Evolutionary conservation across 1,139 yeast species (phyloP), one percentile per base, ranked within the genome.

Genomic region (Blastobotrys buckinghamii): DNA sequence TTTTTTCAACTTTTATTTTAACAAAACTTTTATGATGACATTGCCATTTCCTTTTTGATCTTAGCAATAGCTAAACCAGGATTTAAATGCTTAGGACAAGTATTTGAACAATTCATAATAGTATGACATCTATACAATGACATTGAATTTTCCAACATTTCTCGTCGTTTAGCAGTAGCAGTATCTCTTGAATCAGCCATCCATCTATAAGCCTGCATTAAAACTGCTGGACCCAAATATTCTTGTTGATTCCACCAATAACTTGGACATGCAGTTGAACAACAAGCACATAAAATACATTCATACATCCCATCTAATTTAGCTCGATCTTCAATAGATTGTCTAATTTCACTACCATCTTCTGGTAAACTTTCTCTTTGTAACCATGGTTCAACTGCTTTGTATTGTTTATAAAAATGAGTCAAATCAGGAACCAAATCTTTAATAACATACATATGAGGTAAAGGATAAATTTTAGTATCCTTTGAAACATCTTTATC

Each of bases 241-340:
- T 94, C 95, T 72, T 90, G 96, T 74, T 89, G 96, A 75, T 94
- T 94, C 99, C 99, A 94, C 98, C 99, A 94, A 79, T 94, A 94
- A 7, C 97, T 89, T 48, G 99, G 98, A 76, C 99, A 92, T 32
- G 98, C 82, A 46, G 99, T 94, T 36, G 97, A 90, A 73, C 98
- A 92, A 74, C 98, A 92, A 26, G 98, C 98, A 76, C 98, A 92
- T 66, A 92, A 77, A 63, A 92, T 92, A 77, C 98, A 92, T 73
- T 92, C 98, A 73, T 92, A 92, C 62, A 92, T 75, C 52, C 98
- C 97, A 69, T 92, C 97, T 66, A 92, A 79, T 75, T 92, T 94
- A 73, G 86, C 89, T 74, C 99, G 84, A 74, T 92, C 98, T 58
- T 78, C 95, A 59, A 88, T 79, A 61, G 89, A 77, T 73, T 92